These are phyloP conservation scores for Claviceps sorghi DNA, from an alignment of 2,329 filamentous ascomycete species.

Conservation along the genomic window DNA sequence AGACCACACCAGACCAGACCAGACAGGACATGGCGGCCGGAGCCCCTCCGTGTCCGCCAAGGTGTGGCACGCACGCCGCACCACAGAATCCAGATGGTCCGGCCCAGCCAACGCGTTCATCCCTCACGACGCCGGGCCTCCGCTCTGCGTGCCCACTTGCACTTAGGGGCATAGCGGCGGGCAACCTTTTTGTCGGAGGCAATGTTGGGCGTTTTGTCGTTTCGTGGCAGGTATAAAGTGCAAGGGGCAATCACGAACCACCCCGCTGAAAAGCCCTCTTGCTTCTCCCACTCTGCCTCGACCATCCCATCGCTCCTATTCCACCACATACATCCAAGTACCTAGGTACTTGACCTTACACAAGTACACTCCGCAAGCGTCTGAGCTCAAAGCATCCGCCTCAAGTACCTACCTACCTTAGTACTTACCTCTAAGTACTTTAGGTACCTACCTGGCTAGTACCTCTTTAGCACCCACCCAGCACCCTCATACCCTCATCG, in stretches of 20 bases:
- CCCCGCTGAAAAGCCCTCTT: background rate
- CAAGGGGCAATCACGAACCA: background rate
- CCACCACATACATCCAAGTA: background rate
- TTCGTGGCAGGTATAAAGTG: constrained; percentile 4
- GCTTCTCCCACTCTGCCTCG: background rate
- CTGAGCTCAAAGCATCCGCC: too few relatives aligned
- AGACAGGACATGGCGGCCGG: background rate
- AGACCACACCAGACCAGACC: too few relatives aligned
- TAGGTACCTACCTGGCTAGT: background rate
- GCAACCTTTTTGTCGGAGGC: constrained; percentile 4
- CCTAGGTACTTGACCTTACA: too few relatives aligned
- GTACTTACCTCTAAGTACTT: background rate
- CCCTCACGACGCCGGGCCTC: constrained; percentile 6
- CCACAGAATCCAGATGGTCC: constrained; percentile 1
- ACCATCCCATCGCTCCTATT: background rate
- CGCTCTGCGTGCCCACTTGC: constrained; percentile 32
- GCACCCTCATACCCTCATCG: background rate
- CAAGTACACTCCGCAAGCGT: too few relatives aligned
- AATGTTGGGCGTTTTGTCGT: constrained; percentile 3
- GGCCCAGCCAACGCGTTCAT: constrained; percentile 6
- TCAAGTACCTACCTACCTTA: background rate
- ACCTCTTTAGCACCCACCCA: too few relatives aligned
- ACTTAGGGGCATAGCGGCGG: constrained; percentile 40
- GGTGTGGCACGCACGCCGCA: constrained; percentile 6
- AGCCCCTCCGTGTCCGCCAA: constrained; percentile 4